phyloP scores from a whole-genome alignment of 352 stramenopile genomes.

The Globisporangium acanthophoron region DNA sequence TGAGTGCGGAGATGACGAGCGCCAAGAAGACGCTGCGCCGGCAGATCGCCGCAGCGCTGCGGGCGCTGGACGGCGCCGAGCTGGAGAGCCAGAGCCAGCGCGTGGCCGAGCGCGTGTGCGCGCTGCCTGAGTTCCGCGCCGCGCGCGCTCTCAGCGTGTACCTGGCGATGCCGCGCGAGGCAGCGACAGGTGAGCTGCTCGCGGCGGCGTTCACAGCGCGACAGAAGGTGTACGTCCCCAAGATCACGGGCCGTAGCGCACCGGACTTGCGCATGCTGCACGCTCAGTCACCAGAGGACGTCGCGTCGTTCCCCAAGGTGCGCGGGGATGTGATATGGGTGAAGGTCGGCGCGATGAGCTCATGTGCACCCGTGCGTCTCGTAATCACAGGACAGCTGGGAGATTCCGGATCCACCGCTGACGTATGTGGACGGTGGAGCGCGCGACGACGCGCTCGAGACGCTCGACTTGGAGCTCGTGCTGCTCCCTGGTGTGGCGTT shows the following conservation, averaged over 20 bases:
- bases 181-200: constrained; percentile 47
- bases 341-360: neutral
- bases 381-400: constrained; percentile 70
- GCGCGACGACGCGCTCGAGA: constrained; percentile 39
- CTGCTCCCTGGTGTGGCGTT: constrained; percentile 83
- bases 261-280: constrained; percentile 81
- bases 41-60: constrained; percentile 40
- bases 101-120: constrained; percentile 38
- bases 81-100: constrained; percentile 46
- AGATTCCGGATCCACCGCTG: constrained; percentile 76
- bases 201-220: constrained; percentile 40
- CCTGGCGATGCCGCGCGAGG: constrained; percentile 83
- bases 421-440: constrained; percentile 11
- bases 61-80: constrained; percentile 28
- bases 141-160: constrained; percentile 66
- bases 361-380: neutral
- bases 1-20: constrained; percentile 3
- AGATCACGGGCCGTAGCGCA: constrained; percentile 60
- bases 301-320: constrained; percentile 80
- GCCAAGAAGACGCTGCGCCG: constrained; percentile 62
- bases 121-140: constrained; percentile 44
- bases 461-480: constrained; percentile 66
- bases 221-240: constrained; percentile 88
- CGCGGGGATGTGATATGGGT: too few species aligned
- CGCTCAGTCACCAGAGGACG: constrained; percentile 50